Conservation (phyloP, 768 basidiomycete species). For the Xerocomellus intermedius region DNA sequence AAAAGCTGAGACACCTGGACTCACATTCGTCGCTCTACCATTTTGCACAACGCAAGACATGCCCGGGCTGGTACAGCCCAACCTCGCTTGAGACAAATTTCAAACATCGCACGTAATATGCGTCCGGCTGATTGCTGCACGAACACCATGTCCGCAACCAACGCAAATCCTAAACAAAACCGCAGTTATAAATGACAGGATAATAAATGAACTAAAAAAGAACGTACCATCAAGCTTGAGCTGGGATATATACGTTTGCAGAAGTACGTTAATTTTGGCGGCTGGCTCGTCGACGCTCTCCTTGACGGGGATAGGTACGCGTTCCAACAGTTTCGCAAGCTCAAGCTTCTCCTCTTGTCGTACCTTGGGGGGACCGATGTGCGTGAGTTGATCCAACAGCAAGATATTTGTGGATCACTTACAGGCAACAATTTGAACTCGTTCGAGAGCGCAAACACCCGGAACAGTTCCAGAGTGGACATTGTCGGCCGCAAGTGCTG, state of each 20-base stretch:
- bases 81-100: constrained; percentile 97
- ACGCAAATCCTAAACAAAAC: constrained; percentile 59
- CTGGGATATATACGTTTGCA: constrained; percentile 93
- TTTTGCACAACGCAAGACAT: constrained; percentile 92
- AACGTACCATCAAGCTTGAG: constrained; percentile 79
- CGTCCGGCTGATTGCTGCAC: constrained; percentile 97
- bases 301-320: constrained; percentile 96
- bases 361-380: constrained; percentile 39
- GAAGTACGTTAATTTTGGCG: constrained; percentile 94
- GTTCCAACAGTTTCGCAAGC: constrained; percentile 83
- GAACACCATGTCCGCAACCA: constrained; percentile 92
- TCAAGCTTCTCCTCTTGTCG: constrained; percentile 87
- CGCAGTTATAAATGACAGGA: not conserved
- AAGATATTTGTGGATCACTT: constrained; percentile 17
- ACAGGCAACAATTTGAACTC: constrained; percentile 93
- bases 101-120: constrained; percentile 95
- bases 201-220: not conserved
- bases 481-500: constrained; percentile 87
- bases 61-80: constrained; percentile 95
- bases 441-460: constrained; percentile 92
- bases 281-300: constrained; percentile 95
- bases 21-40: constrained; percentile 85
- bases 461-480: constrained; percentile 87
- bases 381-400: constrained; percentile 1
- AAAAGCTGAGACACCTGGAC: constrained; percentile 19